Base-by-base conservation (phyloP, 768 basidiomycete species). In the Guyanaporus albipodus region DNA sequence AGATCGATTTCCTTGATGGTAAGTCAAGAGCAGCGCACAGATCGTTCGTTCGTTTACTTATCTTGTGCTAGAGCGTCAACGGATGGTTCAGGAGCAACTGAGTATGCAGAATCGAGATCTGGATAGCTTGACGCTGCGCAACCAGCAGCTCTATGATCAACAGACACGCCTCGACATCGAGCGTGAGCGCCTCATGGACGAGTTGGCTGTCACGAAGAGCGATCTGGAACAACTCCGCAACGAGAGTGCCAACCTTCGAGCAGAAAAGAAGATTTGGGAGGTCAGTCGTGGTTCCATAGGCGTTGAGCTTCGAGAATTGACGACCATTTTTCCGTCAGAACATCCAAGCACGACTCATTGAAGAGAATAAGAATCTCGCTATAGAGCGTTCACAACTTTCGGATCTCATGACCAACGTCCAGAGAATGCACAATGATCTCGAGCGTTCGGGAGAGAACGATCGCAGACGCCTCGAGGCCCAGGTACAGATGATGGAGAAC, bases 181-280 rank as follows among this genome's bases (percentile, higher is more conserved):
- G 55, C 83, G 78, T 50, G 76, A 77, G 52, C 77, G 86, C 44
- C 77, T 83, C 28, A 70, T 78, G 14, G 85, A 88, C 35, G 85
- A 89, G 35, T 70, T 87, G 9, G 71, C 79, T 18, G 65, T 73
- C 7, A 73, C 80, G 3, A 80, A 78, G 50, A 71, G 77, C 21
- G 75, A 76, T 19, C 68, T 85, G 14, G 91, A 94, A 52, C 83
- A 87, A 47, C 70, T 92, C 31, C 81, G 90, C 9, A 90, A 87
- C 54, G 94, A 97, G 57, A 79, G 75, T 53, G 87, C 89, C 3
- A 94, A 90, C 62, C 76, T 96, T 15, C 82, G 87, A 34, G 93
- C 92, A 0, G 95, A 98, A 76, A 94, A 91, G 73, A 85, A 82
- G 59, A 88, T 94, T 28, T 91, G 87, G 86, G 89, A 91, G 83